Evolutionary conservation across 2,329 filamentous ascomycete genomes (phyloP), one percentile per base, ranked within the genome.

Genomic region (Alternaria triticimaculans): DNA sequence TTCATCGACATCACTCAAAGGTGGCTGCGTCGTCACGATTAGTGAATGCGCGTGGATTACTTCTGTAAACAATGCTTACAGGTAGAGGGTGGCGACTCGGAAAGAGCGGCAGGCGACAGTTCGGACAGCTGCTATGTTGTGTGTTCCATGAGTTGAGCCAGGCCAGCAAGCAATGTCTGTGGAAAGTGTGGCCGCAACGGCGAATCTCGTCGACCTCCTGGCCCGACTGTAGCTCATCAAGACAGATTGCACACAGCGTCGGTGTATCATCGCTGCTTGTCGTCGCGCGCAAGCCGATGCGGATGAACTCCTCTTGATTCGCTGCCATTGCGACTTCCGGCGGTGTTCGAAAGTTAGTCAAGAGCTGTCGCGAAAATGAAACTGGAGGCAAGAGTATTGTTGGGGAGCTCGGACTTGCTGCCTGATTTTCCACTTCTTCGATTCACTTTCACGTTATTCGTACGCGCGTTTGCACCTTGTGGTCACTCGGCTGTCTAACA

Each of bases 251-350:
- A 21, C 28, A 53, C 30, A 23, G 18, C 25, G 20, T 20, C 20
- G 11, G 48, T 51, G 6, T 37, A 14, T 46, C 25, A 15, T 59
- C 37, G 14, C 18, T 20, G 20, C 20, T 48, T 21, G 20, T 49
- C 12, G 25, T 26, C 10, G 23, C 37, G 33, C 37, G 15, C 20
- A 23, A 25, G 50, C 30, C 30, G 10, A 18, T 18, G 12, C 18
- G 30, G 15, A 54, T 2, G 18, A 54, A n/a, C 3, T 54, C 50
- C 10, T 41, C 15, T 20, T 54, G 50, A 18, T 41, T 25, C 11
- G 49, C 21, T 55, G 51, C 51, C 51, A 55, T 55, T 33, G 26
- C 18, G 49, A 23, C 51, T 55, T 55, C 51, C 49, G 18, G 25
- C 28, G 20, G 18, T 41, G 21, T 55, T 18, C 23, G 4, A 33